Evolutionary conservation across 208 protist species (phyloP).

Genomic region (Crithidia fasciculata): DNA sequence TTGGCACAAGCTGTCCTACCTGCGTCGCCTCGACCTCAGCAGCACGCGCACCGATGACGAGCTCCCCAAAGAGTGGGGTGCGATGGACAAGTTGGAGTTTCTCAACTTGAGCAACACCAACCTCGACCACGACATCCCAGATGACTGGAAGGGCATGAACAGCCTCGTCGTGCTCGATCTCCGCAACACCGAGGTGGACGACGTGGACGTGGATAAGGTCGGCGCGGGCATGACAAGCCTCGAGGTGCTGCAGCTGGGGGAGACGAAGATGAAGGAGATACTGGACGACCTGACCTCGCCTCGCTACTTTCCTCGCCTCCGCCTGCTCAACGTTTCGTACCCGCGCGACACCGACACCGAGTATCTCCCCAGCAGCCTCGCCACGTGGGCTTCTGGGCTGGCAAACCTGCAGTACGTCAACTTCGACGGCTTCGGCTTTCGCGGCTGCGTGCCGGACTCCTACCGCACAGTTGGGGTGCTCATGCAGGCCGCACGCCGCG

Average conservation of each 20-base stretch:
- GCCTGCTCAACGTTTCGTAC: conserved; percentile 7
- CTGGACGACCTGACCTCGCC: background rate
- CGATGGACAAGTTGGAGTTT: conserved; percentile 11
- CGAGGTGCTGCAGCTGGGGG: conserved; percentile 4
- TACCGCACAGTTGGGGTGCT: background rate
- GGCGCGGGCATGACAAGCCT: conserved; percentile 1
- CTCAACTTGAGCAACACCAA: conserved; percentile 18
- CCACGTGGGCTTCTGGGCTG: background rate
- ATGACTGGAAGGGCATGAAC: conserved; percentile 10
- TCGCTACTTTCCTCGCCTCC: background rate
- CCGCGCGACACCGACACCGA: background rate
- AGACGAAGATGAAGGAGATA: background rate
- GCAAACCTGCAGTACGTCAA: background rate
- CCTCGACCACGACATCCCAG: conserved; percentile 1
- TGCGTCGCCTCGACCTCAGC: background rate
- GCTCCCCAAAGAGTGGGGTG: conserved; percentile 5
- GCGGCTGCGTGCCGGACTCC: conserved; percentile 9
- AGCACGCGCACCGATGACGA: conserved; percentile 10
- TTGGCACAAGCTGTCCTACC: background rate
- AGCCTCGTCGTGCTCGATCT: conserved; percentile 17
- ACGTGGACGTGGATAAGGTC: background rate
- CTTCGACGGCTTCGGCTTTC: conserved; percentile 5
- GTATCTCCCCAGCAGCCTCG: background rate
- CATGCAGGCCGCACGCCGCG: conserved; percentile 8
- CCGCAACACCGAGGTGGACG: conserved; percentile 7